These are phyloP conservation scores for Mycena venus DNA, from an alignment of 768 basidiomycete species.

Conservation along the genomic window DNA sequence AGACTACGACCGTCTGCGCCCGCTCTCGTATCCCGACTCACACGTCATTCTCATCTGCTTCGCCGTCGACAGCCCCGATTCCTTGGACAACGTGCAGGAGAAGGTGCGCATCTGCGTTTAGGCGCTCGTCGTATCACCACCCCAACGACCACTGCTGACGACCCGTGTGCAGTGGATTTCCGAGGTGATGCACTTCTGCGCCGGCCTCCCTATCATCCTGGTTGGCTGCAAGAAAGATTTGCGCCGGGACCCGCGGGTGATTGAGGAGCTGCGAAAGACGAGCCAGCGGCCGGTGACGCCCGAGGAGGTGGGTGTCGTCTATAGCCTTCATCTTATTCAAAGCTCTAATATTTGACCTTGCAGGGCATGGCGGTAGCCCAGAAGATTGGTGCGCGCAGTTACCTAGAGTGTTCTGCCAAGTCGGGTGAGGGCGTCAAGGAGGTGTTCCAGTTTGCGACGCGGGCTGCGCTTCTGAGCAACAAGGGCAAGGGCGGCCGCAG, in stretches of 20 bases:
- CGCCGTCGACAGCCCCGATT: conserved; percentile 97
- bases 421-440: conserved; percentile 97
- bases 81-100: conserved; percentile 99
- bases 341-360: neutral
- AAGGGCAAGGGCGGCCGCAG: conserved; percentile 52
- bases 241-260: conserved; percentile 91
- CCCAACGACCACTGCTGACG: conserved; percentile 7
- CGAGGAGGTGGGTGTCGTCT: conserved; percentile 76
- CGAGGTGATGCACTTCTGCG: conserved; percentile 98
- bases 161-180: conserved; percentile 87
- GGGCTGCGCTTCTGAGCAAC: conserved; percentile 83
- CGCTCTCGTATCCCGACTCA: conserved; percentile 98
- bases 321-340: neutral
- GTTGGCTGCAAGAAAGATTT: conserved; percentile 99
- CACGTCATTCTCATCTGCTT: conserved; percentile 99
- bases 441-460: conserved; percentile 98
- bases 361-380: conserved; percentile 95
- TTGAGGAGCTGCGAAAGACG: conserved; percentile 95
- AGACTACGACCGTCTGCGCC: conserved; percentile 98
- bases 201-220: conserved; percentile 94
- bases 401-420: conserved; percentile 97
- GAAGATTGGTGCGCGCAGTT: conserved; percentile 97
- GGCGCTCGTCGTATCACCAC: neutral
- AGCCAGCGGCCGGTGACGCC: conserved; percentile 95
- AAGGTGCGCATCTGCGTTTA: conserved; percentile 75